Conservation (phyloP, 2,329 filamentous ascomycete genomes). For the Pseudocercospora ulei region DNA sequence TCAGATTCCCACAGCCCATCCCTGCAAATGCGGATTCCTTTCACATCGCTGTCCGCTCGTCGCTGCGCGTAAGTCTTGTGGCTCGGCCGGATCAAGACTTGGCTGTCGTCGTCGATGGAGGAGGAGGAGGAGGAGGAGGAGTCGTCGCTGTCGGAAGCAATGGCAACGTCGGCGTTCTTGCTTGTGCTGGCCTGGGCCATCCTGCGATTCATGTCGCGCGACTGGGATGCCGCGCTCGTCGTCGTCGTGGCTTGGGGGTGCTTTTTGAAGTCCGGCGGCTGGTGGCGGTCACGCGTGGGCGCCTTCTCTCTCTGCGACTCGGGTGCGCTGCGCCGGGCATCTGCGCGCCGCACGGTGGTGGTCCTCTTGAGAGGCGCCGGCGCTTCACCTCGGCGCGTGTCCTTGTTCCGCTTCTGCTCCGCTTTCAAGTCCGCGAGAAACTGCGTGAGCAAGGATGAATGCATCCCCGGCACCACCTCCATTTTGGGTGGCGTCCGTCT, state of each 20-base stretch:
- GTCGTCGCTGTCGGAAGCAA: constrained; percentile 22
- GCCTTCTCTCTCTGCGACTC: constrained; percentile 1
- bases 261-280: background rate
- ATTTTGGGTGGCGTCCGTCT: background rate
- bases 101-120: constrained; percentile 7
- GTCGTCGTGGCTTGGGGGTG: background rate
- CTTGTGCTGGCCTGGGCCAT: no score
- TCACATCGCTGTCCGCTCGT: constrained; percentile 13
- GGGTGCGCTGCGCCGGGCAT: constrained; percentile 1
- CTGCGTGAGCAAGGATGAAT: constrained; percentile 2
- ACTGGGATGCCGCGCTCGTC: background rate
- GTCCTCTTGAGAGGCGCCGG: background rate
- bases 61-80: constrained; percentile 17
- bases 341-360: background rate
- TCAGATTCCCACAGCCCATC: constrained; percentile 1
- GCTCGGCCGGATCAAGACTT: constrained; percentile 3
- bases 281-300: background rate
- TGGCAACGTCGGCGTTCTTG: constrained; percentile 15
- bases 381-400: background rate
- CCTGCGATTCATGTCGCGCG: no score
- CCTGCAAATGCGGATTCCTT: constrained; percentile 3
- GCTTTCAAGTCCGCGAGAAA: background rate
- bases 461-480: background rate
- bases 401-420: background rate
- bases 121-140: no score